Evolutionary conservation across 2,329 filamentous ascomycete genomes (phyloP).

Genomic region (Phyllosticta capitalensis): DNA sequence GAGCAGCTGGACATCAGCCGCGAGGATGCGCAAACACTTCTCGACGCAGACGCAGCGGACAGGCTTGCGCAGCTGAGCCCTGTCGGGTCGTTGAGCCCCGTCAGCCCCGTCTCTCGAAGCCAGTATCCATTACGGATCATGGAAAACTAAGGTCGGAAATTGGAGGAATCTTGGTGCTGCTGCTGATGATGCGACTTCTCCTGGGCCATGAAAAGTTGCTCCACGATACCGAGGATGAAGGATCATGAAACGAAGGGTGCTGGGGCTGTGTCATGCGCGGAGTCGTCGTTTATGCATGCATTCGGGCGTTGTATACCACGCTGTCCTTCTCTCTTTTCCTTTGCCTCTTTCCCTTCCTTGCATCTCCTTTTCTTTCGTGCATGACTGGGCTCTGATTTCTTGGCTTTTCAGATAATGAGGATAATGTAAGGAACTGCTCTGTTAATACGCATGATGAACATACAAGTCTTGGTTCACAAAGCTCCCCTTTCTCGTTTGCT

Average conservation of each 20-base stretch:
- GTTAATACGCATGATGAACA: neutral
- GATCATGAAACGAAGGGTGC: neutral
- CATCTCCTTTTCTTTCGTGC: neutral
- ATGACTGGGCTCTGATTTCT: neutral
- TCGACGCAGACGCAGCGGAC: slow-evolving; percentile 3
- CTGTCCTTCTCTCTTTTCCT: neutral
- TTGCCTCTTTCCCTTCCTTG: too few relatives aligned
- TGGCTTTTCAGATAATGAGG: neutral
- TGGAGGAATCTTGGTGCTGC: too few relatives aligned
- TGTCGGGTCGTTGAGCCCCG: neutral
- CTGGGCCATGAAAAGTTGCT: neutral
- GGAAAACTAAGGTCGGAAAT: neutral
- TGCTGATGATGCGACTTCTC: neutral
- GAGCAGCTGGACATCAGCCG: slow-evolving; percentile 5
- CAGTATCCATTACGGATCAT: neutral
- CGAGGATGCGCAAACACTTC: slow-evolving; percentile 4
- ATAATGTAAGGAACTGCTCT: neutral
- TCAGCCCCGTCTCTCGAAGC: neutral
- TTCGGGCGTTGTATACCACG: slow-evolving; percentile 11
- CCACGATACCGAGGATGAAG: neutral
- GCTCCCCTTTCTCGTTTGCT: too few relatives aligned
- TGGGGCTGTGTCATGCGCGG: neutral
- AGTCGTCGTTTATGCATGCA: slow-evolving; percentile 1
- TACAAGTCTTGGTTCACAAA: neutral
- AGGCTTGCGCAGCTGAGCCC: slow-evolving; percentile 9